A percentile compares a stretch with the other conserved stretches of the same genome.
phyloP scores from a whole-genome alignment of 2,329 filamentous ascomycete genomes.

The Ascosphaera aggregata region DNA sequence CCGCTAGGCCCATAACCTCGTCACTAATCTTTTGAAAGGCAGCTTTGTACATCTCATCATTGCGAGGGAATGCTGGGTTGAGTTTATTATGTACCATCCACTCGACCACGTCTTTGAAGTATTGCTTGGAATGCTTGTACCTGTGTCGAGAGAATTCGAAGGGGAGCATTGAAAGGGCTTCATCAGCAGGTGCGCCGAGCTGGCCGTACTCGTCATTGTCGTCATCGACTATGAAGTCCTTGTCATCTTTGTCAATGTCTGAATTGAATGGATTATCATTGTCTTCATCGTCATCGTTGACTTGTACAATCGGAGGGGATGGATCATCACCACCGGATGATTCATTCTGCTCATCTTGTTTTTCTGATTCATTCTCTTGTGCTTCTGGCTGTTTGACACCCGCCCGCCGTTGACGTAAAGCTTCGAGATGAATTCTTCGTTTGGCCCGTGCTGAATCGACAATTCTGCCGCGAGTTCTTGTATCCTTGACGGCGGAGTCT shows the following conservation, averaged over 20 bases:
- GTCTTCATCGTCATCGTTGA: conserved; percentile 12
- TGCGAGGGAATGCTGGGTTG: conserved; percentile 42
- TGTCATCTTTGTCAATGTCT: conserved; percentile 31
- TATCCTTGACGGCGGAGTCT: conserved; percentile 18
- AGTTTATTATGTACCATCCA: conserved; percentile 66
- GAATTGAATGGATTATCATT: conserved; percentile 9
- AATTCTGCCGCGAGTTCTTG: conserved; percentile 18
- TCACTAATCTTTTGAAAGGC: conserved; percentile 51
- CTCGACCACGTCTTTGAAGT: conserved; percentile 51
- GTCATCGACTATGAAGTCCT: conserved; percentile 42
- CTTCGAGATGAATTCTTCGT: conserved; percentile 19
- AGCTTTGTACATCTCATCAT: conserved; percentile 40
- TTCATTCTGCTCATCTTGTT: not conserved
- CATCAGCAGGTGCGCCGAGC: conserved; percentile 30
- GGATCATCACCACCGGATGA: conserved; percentile 9
- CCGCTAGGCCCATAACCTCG: conserved; percentile 42
- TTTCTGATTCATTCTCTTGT: conserved; percentile 5
- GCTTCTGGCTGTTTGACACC: conserved; percentile 14
- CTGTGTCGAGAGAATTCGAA: conserved; percentile 44
- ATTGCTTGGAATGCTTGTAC: conserved; percentile 43
- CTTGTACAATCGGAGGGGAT: conserved; percentile 3
- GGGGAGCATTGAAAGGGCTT: conserved; percentile 35
- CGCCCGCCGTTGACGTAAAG: conserved; percentile 19
- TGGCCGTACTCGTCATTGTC: conserved; percentile 29
- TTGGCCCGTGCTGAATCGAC: conserved; percentile 17